Conservation (phyloP, 139 green algal species). For the Axilococcus clingmanii region DNA sequence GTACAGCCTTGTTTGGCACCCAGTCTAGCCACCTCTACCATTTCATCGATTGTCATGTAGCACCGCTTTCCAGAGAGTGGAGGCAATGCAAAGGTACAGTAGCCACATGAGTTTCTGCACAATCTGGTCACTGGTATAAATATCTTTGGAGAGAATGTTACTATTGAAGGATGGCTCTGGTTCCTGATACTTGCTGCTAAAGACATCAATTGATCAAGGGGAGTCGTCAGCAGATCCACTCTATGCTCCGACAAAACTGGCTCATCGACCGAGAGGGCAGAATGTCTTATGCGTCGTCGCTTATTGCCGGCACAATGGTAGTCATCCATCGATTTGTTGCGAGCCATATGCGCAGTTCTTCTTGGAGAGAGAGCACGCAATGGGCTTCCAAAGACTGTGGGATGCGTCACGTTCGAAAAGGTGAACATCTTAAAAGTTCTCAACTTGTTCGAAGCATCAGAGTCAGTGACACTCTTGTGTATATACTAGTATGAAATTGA, state of each 20-base stretch:
- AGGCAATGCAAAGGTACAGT: conserved; percentile 79
- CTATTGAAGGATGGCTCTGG: conserved; percentile 11
- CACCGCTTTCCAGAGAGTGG: conserved; percentile 26
- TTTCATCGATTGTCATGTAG: conserved; percentile 78
- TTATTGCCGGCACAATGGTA: no score
- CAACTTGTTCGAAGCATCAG: no score
- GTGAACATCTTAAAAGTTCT: no score
- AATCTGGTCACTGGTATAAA: conserved; percentile 78
- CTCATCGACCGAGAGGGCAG: not conserved
- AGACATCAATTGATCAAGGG: conserved; percentile 32
- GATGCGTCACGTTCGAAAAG: no score
- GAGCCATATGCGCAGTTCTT: no score
- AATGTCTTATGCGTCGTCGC: no score
- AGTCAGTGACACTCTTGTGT: no score
- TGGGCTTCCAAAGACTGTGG: no score
- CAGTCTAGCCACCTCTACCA: conserved; percentile 46
- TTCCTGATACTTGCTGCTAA: conserved; percentile 24
- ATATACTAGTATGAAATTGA: no score
- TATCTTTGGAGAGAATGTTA: conserved; percentile 85
- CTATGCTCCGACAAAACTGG: not conserved
- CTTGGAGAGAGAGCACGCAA: no score
- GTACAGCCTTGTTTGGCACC: conserved; percentile 60
- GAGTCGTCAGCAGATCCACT: not conserved
- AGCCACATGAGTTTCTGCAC: conserved; percentile 69
- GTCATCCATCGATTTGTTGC: no score